Conservation (phyloP, 129 eudicot genomes). For the Flaveria ramosissima region DNA sequence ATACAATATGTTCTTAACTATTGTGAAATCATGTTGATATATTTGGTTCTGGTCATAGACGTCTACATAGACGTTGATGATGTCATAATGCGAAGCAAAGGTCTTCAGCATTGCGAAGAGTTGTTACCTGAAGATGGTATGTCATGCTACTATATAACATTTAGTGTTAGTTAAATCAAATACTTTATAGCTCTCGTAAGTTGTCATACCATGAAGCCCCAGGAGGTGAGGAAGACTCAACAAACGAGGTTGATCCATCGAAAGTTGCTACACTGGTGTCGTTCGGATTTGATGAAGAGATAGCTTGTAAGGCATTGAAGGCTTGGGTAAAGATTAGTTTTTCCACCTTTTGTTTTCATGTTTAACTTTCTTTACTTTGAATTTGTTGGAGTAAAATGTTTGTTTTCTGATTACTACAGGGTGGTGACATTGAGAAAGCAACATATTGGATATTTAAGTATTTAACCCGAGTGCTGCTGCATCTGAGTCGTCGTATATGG, state of each 20-base stretch:
- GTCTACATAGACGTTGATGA: slow-evolving; percentile 93
- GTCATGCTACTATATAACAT: slow-evolving; percentile 2
- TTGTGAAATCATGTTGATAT: slow-evolving; percentile 8
- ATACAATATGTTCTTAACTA: background rate
- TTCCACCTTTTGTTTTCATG: no score
- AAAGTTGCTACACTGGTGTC: no score
- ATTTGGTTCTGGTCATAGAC: slow-evolving; percentile 46
- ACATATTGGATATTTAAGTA: slow-evolving; percentile 94
- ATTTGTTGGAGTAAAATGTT: background rate
- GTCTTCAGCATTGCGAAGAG: slow-evolving; percentile 91
- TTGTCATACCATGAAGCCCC: slow-evolving; percentile 40
- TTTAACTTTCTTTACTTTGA: no score
- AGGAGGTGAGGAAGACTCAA: slow-evolving; percentile 40
- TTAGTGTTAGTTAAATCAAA: background rate
- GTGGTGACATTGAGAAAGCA: slow-evolving; percentile 88
- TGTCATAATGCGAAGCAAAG: slow-evolving; percentile 87
- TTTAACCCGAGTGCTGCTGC: slow-evolving; percentile 49
- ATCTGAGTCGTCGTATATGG: no score
- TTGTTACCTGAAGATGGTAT: slow-evolving; percentile 79
- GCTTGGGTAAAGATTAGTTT: no score
- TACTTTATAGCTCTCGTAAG: background rate
- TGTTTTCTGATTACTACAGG: slow-evolving; percentile 44
- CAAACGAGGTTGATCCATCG: no score
- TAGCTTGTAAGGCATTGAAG: no score
- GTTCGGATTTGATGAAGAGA: no score